Evolutionary conservation across 2,329 filamentous ascomycete genomes (phyloP), one percentile per base, ranked within the genome.

Genomic region (Pyrenophora graminea): DNA sequence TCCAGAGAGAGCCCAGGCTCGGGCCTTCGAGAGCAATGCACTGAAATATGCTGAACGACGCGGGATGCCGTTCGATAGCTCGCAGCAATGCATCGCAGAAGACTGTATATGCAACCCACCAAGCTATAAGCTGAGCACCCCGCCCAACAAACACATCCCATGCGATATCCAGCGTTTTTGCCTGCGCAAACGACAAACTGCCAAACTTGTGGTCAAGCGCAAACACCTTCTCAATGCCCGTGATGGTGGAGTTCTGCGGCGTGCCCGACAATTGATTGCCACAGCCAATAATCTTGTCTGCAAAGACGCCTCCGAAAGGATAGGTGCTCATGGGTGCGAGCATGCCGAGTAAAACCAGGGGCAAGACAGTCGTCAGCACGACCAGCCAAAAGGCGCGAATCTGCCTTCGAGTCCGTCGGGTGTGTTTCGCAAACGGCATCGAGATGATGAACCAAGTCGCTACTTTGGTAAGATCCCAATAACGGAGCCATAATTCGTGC

Each of bases 131-230:
- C 44, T 74, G 73, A 2, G 59, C 62, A 6, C 71, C 70, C 7
- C 70, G 59, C 2, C 68, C 71, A 10, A 74, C 41, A 2, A 65
- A 23, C 8, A 74, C 53, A 46, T 74, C 72, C 71, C 71, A 75
- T 1, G 53, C 43, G 6, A 71, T 62, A 43, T 74, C 71, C n/a
- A 75, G 66, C 2, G 64, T 53, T 42, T 75, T 74, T 12, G 61
- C 73, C 8, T 61, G 58, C 8, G 65, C 55, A 40, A 74, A 74
- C 0, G 63, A 44, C 17, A 67, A 65, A 0, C 27, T 39, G 1
- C 68, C 69, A 27, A 51, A 65, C 0, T 60, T 64, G 3, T 33
- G 21, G 45, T 70, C 69, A 4, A 72, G 54, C 13, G 66, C 59
- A 30, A 71, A 72, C 1, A 72, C 40, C 6, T 54, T 59, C 31